phyloP scores from a whole-genome alignment of 805 yeast genomes.

The Groenewaldozyma salmanticensis region DNA sequence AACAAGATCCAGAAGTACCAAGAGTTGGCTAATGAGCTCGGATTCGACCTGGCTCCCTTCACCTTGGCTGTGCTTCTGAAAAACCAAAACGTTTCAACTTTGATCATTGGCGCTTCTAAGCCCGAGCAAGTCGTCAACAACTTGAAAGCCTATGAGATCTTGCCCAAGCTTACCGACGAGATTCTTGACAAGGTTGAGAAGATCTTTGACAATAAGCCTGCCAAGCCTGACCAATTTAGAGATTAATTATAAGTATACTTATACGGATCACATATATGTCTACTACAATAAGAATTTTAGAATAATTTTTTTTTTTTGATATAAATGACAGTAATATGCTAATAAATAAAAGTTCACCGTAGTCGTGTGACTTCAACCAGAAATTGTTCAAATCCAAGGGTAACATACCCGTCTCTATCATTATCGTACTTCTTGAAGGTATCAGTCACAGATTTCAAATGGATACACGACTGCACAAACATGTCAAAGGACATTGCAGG shows the following conservation, averaged over 20 bases:
- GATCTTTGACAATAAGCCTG: constrained; percentile 23
- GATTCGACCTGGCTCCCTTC: constrained; percentile 22
- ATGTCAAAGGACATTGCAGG: constrained; percentile 57
- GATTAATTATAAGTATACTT: too few species aligned
- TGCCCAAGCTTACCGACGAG: constrained; percentile 21
- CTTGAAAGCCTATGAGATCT: constrained; percentile 23
- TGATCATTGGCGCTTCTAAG: constrained; percentile 24
- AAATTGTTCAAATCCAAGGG: constrained; percentile 30
- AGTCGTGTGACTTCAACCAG: constrained; percentile 26
- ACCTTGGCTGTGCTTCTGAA: constrained; percentile 25
- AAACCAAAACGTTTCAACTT: constrained; percentile 24
- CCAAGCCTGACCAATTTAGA: not conserved
- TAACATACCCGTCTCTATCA: constrained; percentile 52
- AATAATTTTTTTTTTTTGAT: too few species aligned
- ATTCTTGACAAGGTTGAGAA: constrained; percentile 21
- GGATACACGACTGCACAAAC: constrained; percentile 72
- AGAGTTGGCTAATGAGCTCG: constrained; percentile 21
- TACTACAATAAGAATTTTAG: too few species aligned
- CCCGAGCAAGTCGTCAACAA: constrained; percentile 24
- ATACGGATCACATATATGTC: too few species aligned
- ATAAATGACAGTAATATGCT: not conserved
- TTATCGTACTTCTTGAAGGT: constrained; percentile 67
- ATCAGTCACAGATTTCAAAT: constrained; percentile 67
- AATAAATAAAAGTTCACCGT: constrained; percentile 9
- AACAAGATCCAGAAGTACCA: constrained; percentile 18